These are phyloP conservation scores for Scedosporium aurantiacum DNA, from an alignment of 2,329 filamentous ascomycete genomes.

Conservation along the genomic window DNA sequence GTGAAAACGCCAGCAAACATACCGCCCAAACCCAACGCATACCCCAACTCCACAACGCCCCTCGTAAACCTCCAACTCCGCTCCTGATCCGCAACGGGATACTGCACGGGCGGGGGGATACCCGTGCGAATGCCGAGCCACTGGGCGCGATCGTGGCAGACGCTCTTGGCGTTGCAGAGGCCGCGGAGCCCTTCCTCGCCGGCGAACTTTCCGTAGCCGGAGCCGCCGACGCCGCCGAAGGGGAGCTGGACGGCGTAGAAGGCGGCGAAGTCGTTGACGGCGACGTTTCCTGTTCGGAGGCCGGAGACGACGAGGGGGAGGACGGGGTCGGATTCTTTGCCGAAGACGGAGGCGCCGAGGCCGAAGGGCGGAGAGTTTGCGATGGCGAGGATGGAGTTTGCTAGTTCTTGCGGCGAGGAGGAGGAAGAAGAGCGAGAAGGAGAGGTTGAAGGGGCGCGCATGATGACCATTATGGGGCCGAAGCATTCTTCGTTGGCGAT, in stretches of 20 bases:
- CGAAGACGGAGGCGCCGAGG: conserved; percentile 83
- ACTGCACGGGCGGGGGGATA: conserved; percentile 71
- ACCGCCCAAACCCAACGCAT: conserved; percentile 30
- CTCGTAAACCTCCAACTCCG: conserved; percentile 55
- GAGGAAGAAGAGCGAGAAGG: conserved; percentile 43
- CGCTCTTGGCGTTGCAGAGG: conserved; percentile 76
- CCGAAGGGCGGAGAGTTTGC: conserved; percentile 80
- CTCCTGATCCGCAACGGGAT: conserved; percentile 60
- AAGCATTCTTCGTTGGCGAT: conserved; percentile 91
- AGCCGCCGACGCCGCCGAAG: conserved; percentile 84
- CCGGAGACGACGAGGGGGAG: conserved; percentile 54
- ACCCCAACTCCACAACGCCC: conserved; percentile 51
- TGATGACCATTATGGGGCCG: conserved; percentile 77
- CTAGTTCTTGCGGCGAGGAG: conserved; percentile 17
- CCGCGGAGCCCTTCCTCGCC: conserved; percentile 78
- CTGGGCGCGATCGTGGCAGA: conserved; percentile 64
- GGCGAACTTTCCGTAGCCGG: conserved; percentile 86
- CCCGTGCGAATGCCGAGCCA: conserved; percentile 56
- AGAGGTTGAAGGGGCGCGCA: conserved; percentile 48
- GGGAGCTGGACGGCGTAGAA: conserved; percentile 92
- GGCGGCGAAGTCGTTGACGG: conserved; percentile 88
- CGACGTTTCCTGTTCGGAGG: conserved; percentile 78
- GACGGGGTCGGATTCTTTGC: conserved; percentile 47
- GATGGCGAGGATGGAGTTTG: conserved; percentile 56
- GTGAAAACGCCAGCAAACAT: conserved; percentile 29